Evolutionary conservation across 352 stramenopile species (phyloP), one percentile per base, ranked within the genome.

Genomic region (Globisporangium yorkense): DNA sequence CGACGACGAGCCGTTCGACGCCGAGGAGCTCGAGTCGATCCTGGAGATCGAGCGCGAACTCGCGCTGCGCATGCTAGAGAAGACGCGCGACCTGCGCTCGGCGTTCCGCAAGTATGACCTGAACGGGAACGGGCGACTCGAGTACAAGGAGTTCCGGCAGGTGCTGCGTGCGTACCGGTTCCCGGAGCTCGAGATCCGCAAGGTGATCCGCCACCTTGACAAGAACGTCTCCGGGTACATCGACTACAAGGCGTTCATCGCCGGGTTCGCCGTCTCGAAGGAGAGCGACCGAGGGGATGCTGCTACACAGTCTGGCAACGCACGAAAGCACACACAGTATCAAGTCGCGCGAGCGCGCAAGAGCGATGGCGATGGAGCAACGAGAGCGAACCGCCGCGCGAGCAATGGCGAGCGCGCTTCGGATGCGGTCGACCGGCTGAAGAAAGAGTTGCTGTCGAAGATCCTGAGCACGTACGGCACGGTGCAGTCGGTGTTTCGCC

Each of bases 201-300:
- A 84, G 57, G 77, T 89, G 35, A 88, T 89, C 64, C 77, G 80
- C 15, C 80, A 88, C 47, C 51, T 89, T 29, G 80, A 89, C 59
- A 63, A 59, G 10, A 65, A 84, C 27, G 80, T 89, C 12, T 88
- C 75, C 0, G 80, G 80, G 0, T 89, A 75, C 24, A 89, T 89
- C 48, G 80, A 89, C 60, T 89, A 89, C 55, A 79, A 80, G 35
- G 70, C 85, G 52, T 89, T 89, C 54, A 75, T 87, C 43, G 55
- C 75, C 16, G 71, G 68, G 3, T 85, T 89, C 39, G 54, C 67
- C 0, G 15, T 62, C 5, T 51, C 62, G 0, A 71, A 70, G 31
- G 71, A 78, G 18, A 65, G 56, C 7, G 59, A 60, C 40, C 64
- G 66, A 40, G 39, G 29, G 0, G 55, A 1, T 27, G 24, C 24